Evolutionary conservation across 2,329 filamentous ascomycete genomes (phyloP).

Genomic region (Fusarium protoensiforme): DNA sequence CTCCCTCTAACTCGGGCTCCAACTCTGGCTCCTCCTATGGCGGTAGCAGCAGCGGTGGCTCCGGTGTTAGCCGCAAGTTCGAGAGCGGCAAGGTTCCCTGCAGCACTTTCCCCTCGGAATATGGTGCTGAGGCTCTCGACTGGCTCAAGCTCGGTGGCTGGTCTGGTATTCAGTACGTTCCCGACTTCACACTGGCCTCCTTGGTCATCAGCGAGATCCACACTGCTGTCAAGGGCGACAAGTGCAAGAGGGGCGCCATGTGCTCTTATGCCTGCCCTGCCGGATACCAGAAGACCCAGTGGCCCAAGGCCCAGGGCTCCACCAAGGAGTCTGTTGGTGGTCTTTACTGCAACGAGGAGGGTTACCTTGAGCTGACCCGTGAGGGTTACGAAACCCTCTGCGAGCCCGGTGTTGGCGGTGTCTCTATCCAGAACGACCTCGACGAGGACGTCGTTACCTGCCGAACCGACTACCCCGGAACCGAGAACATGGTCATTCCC

Average conservation of each 20-base stretch:
- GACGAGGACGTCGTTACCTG: slow-evolving; percentile 76
- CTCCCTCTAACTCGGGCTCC: slow-evolving; percentile 34
- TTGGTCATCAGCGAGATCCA: slow-evolving; percentile 72
- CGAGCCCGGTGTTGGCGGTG: slow-evolving; percentile 74
- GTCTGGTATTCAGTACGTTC: slow-evolving; percentile 78
- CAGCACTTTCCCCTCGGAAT: slow-evolving; percentile 78
- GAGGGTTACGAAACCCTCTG: slow-evolving; percentile 76
- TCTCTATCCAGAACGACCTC: slow-evolving; percentile 82
- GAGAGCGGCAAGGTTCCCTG: slow-evolving; percentile 80
- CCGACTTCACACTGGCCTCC: slow-evolving; percentile 60
- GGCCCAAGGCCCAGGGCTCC: slow-evolving; percentile 80
- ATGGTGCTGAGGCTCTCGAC: slow-evolving; percentile 78
- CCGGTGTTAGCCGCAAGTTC: slow-evolving; percentile 75
- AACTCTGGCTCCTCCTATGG: slow-evolving; percentile 39
- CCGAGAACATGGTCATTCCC: slow-evolving; percentile 87
- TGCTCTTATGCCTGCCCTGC: slow-evolving; percentile 95
- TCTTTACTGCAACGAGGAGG: slow-evolving; percentile 78
- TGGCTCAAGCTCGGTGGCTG: slow-evolving; percentile 80
- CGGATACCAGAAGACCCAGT: slow-evolving; percentile 93
- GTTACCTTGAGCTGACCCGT: slow-evolving; percentile 83
- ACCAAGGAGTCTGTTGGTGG: slow-evolving; percentile 90
- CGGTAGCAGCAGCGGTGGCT: slow-evolving; percentile 39
- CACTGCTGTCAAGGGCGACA: slow-evolving; percentile 69
- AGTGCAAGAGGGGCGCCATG: slow-evolving; percentile 73
- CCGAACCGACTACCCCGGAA: slow-evolving; percentile 96